Evolutionary conservation across 208 protist genomes (phyloP).

Genomic region (Entamoeba histolytica): DNA sequence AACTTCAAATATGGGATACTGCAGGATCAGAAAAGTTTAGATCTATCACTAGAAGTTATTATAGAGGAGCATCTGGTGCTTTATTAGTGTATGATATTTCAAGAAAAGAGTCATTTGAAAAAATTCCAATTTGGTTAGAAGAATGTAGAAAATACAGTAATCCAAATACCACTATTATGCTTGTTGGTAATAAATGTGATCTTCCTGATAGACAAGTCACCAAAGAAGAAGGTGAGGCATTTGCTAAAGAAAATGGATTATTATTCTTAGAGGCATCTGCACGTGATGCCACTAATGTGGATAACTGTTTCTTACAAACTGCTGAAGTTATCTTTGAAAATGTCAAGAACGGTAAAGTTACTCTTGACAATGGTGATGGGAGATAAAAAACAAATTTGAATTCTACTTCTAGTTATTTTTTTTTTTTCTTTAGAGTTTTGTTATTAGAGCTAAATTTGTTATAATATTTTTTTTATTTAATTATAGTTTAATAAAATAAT

Average conservation of each 20-base stretch:
- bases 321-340: conserved; percentile 1
- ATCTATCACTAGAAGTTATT: conserved; percentile 25
- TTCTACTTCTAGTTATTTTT: no score
- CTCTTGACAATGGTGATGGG: background rate
- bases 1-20: conserved; percentile 28
- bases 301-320: conserved; percentile 38
- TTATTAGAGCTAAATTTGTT: no score
- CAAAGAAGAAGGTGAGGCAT: conserved; percentile 71
- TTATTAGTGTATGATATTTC: conserved; percentile 28
- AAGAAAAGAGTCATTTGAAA: conserved; percentile 20
- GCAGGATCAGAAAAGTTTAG: conserved; percentile 26
- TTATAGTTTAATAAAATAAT: no score
- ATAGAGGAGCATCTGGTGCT: conserved; percentile 12
- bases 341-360: background rate
- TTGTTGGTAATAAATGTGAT: conserved; percentile 97
- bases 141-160: conserved; percentile 27
- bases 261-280: conserved; percentile 91
- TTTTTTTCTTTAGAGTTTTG: no score
- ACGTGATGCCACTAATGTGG: conserved; percentile 78
- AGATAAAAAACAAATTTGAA: background rate
- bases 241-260: conserved; percentile 71
- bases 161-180: conserved; percentile 82
- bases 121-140: conserved; percentile 16
- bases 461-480: no score
- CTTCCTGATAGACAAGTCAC: conserved; percentile 49